phyloP scores from a whole-genome alignment of 2,329 filamentous ascomycete genomes.

The Sporothrix phasma region DNA sequence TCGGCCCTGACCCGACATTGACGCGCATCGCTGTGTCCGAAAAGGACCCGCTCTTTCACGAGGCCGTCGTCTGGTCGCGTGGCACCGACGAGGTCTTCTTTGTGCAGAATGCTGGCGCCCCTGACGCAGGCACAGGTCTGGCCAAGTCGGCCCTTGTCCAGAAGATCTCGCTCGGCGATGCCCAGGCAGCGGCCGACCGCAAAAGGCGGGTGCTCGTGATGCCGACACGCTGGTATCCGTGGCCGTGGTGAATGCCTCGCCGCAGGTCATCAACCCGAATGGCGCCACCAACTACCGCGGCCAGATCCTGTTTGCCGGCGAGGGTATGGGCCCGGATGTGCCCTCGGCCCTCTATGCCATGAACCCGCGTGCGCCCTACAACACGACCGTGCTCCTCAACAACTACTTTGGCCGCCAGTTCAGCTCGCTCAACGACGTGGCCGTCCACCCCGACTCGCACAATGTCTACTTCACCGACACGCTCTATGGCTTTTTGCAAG shows the following conservation, averaged over 20 bases:
- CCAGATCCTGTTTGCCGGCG: conserved; percentile 39
- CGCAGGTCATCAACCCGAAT: conserved; percentile 40
- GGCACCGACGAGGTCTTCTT: conserved; percentile 45
- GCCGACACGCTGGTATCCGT: conserved; percentile 29
- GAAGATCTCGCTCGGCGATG: conserved; percentile 38
- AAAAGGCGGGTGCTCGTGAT: not conserved
- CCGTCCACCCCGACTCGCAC: conserved; percentile 42
- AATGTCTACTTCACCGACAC: conserved; percentile 57
- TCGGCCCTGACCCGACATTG: conserved; percentile 39
- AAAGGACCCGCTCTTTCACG: conserved; percentile 41
- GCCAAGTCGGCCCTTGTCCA: conserved; percentile 41
- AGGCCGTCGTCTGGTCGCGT: conserved; percentile 43
- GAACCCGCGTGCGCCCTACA: conserved; percentile 38
- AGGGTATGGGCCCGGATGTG: conserved; percentile 38
- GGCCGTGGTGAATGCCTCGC: conserved; percentile 32
- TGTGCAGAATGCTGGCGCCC: conserved; percentile 40
- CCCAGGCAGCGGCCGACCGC: conserved; percentile 27
- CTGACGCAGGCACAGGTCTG: conserved; percentile 38
- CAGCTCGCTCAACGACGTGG: conserved; percentile 50
- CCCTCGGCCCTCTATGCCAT: conserved; percentile 33
- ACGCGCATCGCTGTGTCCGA: conserved; percentile 38
- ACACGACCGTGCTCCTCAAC: conserved; percentile 44
- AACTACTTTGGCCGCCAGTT: conserved; percentile 52
- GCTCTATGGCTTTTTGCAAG: conserved; percentile 48
- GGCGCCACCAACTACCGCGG: conserved; percentile 41